Evolutionary conservation across 768 basidiomycete species (phyloP), one percentile per base, ranked within the genome.

Genomic region (Coprinopsis sp.): DNA sequence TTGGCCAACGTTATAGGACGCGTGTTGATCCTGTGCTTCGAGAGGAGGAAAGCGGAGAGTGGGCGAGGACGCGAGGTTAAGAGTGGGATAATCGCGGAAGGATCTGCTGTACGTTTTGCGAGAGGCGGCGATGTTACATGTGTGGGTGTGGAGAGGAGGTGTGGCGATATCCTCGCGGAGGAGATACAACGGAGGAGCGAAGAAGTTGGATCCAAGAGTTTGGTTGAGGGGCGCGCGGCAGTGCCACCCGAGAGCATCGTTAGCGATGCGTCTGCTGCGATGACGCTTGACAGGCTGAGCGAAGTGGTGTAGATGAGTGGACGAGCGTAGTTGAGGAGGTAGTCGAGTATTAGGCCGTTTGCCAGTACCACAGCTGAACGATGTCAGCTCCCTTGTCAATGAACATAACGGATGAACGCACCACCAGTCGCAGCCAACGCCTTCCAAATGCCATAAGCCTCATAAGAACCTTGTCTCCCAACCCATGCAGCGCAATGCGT

Each of bases 301-400:
- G n/a, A n/a, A n/a, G n/a, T n/a, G n/a, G n/a, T n/a, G n/a, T n/a
- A n/a, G n/a, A n/a, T n/a, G n/a, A n/a, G n/a, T n/a, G n/a, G n/a
- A n/a, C 93, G 76, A 0, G 91, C 92, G 64, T 94, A 98, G 61
- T 97, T 97, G 52, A 95, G 65, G 16, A 97, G 70, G 64, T 92
- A 96, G 52, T 87, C 79, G 10, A 85, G 82, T 34, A 95, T 74
- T 10, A 89, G 68, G 1, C 75, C 71, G 12, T 71, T 83, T 14
- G 82, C 83, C 31, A 96, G 66, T 6, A 96, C 63, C 5, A 90
- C 87, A 36, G 94, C 94, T 78, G 21, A 24, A 3, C 11, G n/a
- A 41, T 7, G 3, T 21, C 19, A 27, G 22, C 6, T 16, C 28
- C 5, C 14, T 4, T 39, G 25, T 10, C 21, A 21, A 7, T 22